Percentiles rank a stretch among this genome's conserved stretches.
Conservation (phyloP, 768 basidiomycete genomes). For the Tubosaeta sp. region DNA sequence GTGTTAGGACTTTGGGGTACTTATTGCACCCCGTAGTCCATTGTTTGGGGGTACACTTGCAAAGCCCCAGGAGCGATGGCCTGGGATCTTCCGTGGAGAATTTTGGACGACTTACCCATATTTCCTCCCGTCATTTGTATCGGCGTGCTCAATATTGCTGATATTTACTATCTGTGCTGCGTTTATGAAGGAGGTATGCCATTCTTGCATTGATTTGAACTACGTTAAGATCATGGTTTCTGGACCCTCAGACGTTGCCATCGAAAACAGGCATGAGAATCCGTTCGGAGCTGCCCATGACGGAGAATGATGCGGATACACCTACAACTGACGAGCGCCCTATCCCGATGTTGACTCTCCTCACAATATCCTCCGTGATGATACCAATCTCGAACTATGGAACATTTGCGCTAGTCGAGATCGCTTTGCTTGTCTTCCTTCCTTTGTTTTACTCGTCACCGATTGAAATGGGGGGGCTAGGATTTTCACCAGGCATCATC, state of each 20-base stretch:
- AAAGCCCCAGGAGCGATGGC: too few species aligned
- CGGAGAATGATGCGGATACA: background rate
- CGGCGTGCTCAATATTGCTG: constrained; percentile 12
- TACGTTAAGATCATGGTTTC: background rate
- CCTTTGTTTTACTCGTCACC: constrained; percentile 47
- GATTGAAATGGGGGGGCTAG: too few species aligned
- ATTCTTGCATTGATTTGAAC: background rate
- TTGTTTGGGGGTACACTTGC: constrained; percentile 54
- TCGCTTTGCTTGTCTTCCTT: constrained; percentile 33
- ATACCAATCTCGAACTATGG: constrained; percentile 41
- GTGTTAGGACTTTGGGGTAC: background rate
- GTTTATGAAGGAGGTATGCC: constrained; percentile 32
- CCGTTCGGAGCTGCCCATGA: background rate
- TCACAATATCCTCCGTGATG: constrained; percentile 29
- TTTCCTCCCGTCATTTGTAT: constrained; percentile 32
- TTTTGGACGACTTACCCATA: constrained; percentile 37
- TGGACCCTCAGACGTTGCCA: constrained; percentile 15
- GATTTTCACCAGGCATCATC: constrained; percentile 37
- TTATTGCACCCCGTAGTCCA: constrained; percentile 34
- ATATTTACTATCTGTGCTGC: constrained; percentile 15
- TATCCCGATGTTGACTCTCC: constrained; percentile 31
- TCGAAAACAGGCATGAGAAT: background rate
- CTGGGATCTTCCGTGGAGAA: constrained; percentile 38
- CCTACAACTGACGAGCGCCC: constrained; percentile 4
- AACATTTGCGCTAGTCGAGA: constrained; percentile 38